phyloP scores from a whole-genome alignment of 176 grass and related monocot species.

The Zoysia japonica region DNA sequence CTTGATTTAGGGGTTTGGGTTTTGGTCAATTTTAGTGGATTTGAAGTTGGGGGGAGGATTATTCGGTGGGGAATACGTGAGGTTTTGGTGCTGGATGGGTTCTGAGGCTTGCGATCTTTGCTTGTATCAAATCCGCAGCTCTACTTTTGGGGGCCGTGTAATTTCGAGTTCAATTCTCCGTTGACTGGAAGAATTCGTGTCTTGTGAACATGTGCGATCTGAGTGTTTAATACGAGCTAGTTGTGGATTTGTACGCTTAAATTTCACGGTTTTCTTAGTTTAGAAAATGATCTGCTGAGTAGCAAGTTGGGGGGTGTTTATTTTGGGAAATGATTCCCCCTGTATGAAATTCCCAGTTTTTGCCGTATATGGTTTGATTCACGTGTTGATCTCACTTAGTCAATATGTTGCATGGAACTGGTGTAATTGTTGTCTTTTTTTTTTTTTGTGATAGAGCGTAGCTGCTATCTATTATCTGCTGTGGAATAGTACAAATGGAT shows the following conservation, averaged over 20 bases:
- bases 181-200: not conserved
- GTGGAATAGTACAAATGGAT: not conserved
- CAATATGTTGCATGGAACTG: slow-evolving; percentile 9
- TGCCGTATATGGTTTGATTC: not conserved
- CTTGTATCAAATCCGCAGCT: not conserved
- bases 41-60: not conserved
- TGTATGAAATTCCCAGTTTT: not conserved
- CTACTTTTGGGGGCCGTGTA: not conserved
- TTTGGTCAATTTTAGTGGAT: slow-evolving; percentile 11
- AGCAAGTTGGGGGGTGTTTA: not conserved
- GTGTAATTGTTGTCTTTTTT: not conserved
- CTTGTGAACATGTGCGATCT: slow-evolving; percentile 25
- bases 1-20: slow-evolving; percentile 37
- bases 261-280: not conserved
- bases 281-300: not conserved
- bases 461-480: not conserved
- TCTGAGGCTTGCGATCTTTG: slow-evolving; percentile 2
- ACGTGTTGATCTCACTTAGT: not conserved
- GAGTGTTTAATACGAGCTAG: not conserved
- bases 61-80: not conserved
- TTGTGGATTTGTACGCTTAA: not conserved
- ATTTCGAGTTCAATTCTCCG: slow-evolving; percentile 21
- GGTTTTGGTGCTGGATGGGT: not conserved
- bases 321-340: not conserved
- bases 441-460: not conserved